These are phyloP conservation scores for Hemisphaericaspora nanyangensis DNA, from an alignment of 805 yeast genomes.

Conservation along the genomic window DNA sequence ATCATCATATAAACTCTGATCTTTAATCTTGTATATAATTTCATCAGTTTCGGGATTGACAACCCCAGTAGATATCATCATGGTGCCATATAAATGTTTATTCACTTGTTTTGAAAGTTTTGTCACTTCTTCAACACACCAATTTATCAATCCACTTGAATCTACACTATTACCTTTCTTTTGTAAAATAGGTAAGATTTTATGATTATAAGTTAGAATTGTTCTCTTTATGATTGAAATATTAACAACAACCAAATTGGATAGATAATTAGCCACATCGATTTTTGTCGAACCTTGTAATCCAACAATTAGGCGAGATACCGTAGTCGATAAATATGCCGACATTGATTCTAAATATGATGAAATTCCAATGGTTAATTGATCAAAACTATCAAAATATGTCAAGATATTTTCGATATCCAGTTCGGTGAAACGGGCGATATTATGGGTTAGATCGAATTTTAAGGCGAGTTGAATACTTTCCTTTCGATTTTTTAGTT, in stretches of 20 bases:
- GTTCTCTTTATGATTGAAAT: conserved; percentile 51
- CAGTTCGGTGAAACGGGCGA: conserved; percentile 24
- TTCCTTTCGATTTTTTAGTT: conserved; percentile 33
- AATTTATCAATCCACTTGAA: conserved; percentile 63
- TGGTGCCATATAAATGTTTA: conserved; percentile 64
- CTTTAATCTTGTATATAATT: conserved; percentile 29
- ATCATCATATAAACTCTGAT: conserved; percentile 40
- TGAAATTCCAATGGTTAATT: conserved; percentile 32
- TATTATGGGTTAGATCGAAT: conserved; percentile 36
- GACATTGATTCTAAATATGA: conserved; percentile 34
- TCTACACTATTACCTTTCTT: conserved; percentile 31
- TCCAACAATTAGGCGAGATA: conserved; percentile 31
- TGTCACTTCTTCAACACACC: conserved; percentile 67
- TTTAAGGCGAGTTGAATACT: conserved; percentile 33
- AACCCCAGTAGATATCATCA: conserved; percentile 28
- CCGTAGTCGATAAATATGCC: conserved; percentile 24
- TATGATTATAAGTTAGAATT: conserved; percentile 47
- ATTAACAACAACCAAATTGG: conserved; percentile 36
- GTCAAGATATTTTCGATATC: conserved; percentile 33
- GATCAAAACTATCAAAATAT: conserved; percentile 32
- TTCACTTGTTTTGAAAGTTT: conserved; percentile 57
- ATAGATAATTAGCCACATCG: conserved; percentile 38
- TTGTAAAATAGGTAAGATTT: conserved; percentile 41
- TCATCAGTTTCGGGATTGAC: conserved; percentile 21
- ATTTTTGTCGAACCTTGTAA: conserved; percentile 42